Base-by-base conservation (phyloP, 116 monocot genomes). In the Zostera marina region DNA sequence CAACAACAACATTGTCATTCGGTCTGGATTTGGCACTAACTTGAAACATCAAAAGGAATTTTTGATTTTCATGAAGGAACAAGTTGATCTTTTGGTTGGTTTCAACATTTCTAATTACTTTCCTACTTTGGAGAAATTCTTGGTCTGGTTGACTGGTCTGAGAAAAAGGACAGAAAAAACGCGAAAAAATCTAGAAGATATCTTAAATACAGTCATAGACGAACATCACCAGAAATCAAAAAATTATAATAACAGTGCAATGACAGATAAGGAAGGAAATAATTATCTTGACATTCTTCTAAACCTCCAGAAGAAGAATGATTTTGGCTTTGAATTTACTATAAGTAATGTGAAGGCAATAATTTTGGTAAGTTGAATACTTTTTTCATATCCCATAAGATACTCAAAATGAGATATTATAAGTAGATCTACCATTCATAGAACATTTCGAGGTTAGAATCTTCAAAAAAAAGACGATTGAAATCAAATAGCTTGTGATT, bases 91-190 rank as follows among this genome's bases (percentile, higher is more conserved):
- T 5, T 11, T 57, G 1, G 60, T 11, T 1, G 22, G 23, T 2
- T 61, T n/a, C n/a, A n/a, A n/a, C n/a, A n/a, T n/a, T n/a, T n/a
- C n/a, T n/a, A n/a, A n/a, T n/a, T n/a, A n/a, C 58, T 70, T 75
- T 56, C 75, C 70, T 8, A 48, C 61, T 8, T 41, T 66, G 6
- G 51, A 21, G 7, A n/a, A n/a, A n/a, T 68, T 48, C 10, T 56
- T 40, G 49, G 20, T 7, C 1, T 0, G 58, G 3, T 9, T 59
- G 12, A 59, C 38, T 56, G 42, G 5, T 2, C 6, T 74, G 11
- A 44, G 41, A 11, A 15, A 8, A 11, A 10, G 60, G 49, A 44
- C 7, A 39, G n/a, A 11, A 16, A 21, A 48, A 45, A n/a, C 3
- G 16, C 47, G 3, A 8, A 4, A 3, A 2, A 10, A 25, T 3